Percentiles rank a stretch among this genome's conserved stretches.
These are phyloP conservation scores for Beauveria pseudobassiana DNA, from an alignment of 2,329 filamentous ascomycete genomes.

Conservation along the genomic window DNA sequence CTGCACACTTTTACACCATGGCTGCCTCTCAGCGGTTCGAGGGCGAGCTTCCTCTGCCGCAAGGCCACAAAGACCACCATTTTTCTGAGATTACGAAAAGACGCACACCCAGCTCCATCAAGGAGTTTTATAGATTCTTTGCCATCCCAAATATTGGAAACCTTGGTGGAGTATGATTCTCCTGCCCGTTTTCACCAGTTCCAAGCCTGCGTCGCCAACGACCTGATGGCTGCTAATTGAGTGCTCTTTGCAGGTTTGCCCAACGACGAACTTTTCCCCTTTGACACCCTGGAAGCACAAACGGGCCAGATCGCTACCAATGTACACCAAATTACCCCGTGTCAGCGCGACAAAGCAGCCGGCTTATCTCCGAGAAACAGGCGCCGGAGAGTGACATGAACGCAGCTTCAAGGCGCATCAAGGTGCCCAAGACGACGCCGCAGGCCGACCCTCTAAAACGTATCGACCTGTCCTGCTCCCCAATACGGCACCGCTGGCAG, in stretches of 20 bases:
- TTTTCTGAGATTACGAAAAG: slow-evolving; percentile 62
- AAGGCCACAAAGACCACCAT: slow-evolving; percentile 72
- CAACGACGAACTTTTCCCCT: slow-evolving; percentile 76
- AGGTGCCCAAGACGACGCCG: slow-evolving; percentile 61
- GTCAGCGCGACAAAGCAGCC: slow-evolving; percentile 13
- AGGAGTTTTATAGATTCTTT: slow-evolving; percentile 83
- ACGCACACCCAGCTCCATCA: slow-evolving; percentile 60
- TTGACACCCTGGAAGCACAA: slow-evolving; percentile 80
- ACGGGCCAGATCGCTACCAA: slow-evolving; percentile 66
- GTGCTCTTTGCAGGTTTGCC: slow-evolving; percentile 56
- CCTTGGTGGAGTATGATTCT: slow-evolving; percentile 46
- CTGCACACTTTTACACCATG: not conserved
- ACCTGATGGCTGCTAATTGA: not conserved
- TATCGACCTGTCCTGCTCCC: slow-evolving; percentile 74
- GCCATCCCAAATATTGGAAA: slow-evolving; percentile 54
- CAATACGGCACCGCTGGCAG: slow-evolving; percentile 83
- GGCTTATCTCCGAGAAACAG: slow-evolving; percentile 8
- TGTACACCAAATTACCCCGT: slow-evolving; percentile 57
- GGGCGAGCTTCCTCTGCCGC: slow-evolving; percentile 35
- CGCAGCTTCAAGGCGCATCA: slow-evolving; percentile 45
- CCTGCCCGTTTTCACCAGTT: not conserved
- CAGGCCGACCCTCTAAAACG: slow-evolving; percentile 54
- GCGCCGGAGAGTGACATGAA: slow-evolving; percentile 21
- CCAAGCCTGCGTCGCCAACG: not conserved
- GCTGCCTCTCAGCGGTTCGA: not conserved